Conservation (phyloP, 2,329 filamentous ascomycete species). For the Monosporascus sp. region DNA sequence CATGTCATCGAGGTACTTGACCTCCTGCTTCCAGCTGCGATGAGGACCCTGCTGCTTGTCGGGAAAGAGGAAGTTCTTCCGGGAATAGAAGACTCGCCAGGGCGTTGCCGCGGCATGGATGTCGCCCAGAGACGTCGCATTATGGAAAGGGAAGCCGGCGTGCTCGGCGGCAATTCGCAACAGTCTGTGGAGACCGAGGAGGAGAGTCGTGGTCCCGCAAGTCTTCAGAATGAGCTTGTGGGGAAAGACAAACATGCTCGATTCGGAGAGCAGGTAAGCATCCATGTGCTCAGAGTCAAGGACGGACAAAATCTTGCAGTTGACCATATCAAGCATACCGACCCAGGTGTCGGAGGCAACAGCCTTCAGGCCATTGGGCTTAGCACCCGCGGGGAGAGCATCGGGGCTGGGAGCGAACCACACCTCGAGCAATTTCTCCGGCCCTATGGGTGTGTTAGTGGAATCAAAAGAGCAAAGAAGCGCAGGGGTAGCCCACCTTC, state of each 20-base stretch:
- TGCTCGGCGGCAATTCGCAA: slow-evolving; percentile 84
- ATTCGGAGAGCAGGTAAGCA: slow-evolving; percentile 94
- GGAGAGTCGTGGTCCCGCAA: slow-evolving; percentile 90
- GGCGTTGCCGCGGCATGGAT: slow-evolving; percentile 75
- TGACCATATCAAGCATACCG: slow-evolving; percentile 94
- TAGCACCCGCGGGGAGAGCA: slow-evolving; percentile 63
- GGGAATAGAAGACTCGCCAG: slow-evolving; percentile 96
- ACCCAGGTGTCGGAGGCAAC: slow-evolving; percentile 86
- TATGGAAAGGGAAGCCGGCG: slow-evolving; percentile 82
- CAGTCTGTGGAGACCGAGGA: slow-evolving; percentile 83
- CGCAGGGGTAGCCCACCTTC: slow-evolving; percentile 55
- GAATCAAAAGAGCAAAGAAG: slow-evolving; percentile 6
- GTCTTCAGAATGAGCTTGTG: slow-evolving; percentile 99
- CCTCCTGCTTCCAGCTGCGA: slow-evolving; percentile 95
- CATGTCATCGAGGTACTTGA: slow-evolving; percentile 84
- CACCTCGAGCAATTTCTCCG: slow-evolving; percentile 96
- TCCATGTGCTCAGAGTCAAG: slow-evolving; percentile 91
- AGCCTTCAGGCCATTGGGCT: slow-evolving; percentile 75
- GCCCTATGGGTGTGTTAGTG: slow-evolving; percentile 45
- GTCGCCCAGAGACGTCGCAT: slow-evolving; percentile 59
- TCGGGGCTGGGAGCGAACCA: slow-evolving; percentile 86
- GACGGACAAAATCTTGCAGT: slow-evolving; percentile 95
- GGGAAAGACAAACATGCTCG: slow-evolving; percentile 99
- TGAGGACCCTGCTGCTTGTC: slow-evolving; percentile 92
- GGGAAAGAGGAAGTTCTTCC: slow-evolving; percentile 97